phyloP scores from a whole-genome alignment of 2,329 filamentous ascomycete genomes.

The Rhytidhysteron rufulum region DNA sequence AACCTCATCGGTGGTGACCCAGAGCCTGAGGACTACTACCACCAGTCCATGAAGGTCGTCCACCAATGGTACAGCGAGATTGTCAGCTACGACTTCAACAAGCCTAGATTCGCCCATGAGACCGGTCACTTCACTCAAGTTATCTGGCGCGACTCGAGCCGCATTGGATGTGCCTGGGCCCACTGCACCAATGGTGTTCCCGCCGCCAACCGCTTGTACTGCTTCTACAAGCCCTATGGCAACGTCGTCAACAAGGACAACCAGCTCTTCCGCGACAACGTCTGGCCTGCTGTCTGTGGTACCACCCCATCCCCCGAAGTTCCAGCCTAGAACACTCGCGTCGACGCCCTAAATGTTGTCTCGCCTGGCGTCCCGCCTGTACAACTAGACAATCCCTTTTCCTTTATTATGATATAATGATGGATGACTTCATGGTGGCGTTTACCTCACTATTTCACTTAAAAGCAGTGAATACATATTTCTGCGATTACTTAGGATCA shows the following conservation, averaged over 20 bases:
- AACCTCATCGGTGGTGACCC: not conserved
- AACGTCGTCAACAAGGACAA: not conserved
- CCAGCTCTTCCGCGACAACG: not conserved
- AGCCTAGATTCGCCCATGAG: slow-evolving; percentile 22
- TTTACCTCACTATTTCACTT: no score
- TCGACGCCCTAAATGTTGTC: no score
- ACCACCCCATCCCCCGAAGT: not conserved
- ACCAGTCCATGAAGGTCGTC: not conserved
- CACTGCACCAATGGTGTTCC: slow-evolving; percentile 17
- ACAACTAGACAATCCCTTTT: no score
- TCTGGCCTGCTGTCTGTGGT: not conserved
- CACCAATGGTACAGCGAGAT: slow-evolving; percentile 31
- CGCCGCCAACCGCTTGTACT: slow-evolving; percentile 31
- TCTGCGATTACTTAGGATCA: no score
- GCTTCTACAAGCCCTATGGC: slow-evolving; percentile 10
- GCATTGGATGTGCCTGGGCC: slow-evolving; percentile 32
- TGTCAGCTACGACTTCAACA: slow-evolving; percentile 30
- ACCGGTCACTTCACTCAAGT: slow-evolving; percentile 38
- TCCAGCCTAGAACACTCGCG: not conserved
- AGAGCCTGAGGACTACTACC: not conserved
- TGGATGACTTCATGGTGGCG: no score
- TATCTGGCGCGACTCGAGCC: slow-evolving; percentile 34
- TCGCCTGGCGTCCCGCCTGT: no score
- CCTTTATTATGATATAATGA: no score
- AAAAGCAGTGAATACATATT: no score